These are phyloP conservation scores for Elasticomyces elasticus DNA, from an alignment of 495 filamentous ascomycete species.

Conservation along the genomic window DNA sequence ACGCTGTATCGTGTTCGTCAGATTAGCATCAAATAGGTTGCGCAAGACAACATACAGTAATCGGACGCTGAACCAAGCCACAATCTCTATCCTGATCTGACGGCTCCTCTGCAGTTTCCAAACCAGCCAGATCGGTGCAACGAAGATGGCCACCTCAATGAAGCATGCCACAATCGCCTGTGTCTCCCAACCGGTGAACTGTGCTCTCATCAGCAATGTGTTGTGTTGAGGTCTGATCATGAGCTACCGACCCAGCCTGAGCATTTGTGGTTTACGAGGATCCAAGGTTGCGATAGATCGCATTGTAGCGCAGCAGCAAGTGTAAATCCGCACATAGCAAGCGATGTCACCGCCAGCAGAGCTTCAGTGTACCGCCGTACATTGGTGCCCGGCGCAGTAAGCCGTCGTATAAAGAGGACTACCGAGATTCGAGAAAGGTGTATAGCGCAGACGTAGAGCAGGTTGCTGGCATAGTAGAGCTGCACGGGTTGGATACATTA, in stretches of 20 bases:
- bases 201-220: neutral
- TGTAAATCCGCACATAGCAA: neutral
- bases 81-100: neutral
- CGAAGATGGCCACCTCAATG: conserved; percentile 1
- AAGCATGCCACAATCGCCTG: conserved; percentile 4
- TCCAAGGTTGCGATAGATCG: conserved; percentile 6
- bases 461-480: conserved; percentile 15
- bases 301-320: conserved; percentile 8
- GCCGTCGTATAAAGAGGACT: conserved; percentile 2
- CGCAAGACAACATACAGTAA: neutral
- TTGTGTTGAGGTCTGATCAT: neutral
- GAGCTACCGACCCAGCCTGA: conserved; percentile 1
- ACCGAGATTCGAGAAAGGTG: neutral
- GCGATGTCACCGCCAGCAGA: neutral
- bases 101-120: neutral
- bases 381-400: neutral
- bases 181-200: conserved; percentile 1
- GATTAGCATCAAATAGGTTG: neutral
- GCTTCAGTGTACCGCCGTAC: neutral
- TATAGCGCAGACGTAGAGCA: conserved; percentile 8
- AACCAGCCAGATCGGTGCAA: neutral
- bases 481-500: neutral
- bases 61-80: conserved; percentile 1
- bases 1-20: neutral
- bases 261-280: neutral